Conservation (phyloP, 202 grass and related monocot species). For the Digitaria exilis region DNA sequence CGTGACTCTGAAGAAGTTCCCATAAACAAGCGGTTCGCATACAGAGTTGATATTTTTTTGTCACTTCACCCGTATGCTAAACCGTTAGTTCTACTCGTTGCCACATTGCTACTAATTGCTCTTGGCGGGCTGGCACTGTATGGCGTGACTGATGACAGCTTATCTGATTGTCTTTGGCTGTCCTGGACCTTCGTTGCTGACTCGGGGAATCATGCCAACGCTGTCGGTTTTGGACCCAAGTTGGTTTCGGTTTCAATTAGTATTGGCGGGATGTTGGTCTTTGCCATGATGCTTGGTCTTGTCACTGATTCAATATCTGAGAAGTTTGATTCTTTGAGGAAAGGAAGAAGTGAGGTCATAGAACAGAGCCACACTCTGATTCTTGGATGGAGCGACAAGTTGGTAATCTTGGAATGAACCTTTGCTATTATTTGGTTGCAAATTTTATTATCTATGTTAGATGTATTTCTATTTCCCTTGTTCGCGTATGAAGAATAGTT, state of each 20-base stretch:
- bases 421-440: neutral
- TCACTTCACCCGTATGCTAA: slow-evolving; percentile 74
- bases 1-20: slow-evolving; percentile 58
- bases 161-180: slow-evolving; percentile 69
- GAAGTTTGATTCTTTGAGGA: slow-evolving; percentile 87
- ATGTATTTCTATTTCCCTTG: neutral
- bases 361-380: slow-evolving; percentile 71
- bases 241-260: slow-evolving; percentile 78
- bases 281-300: slow-evolving; percentile 90
- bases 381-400: slow-evolving; percentile 78
- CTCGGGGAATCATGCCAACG: slow-evolving; percentile 71
- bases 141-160: slow-evolving; percentile 66
- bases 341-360: slow-evolving; percentile 77
- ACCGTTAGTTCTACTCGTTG: slow-evolving; percentile 69
- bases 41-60: slow-evolving; percentile 70
- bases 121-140: slow-evolving; percentile 68
- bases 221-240: slow-evolving; percentile 64
- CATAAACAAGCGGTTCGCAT: slow-evolving; percentile 69
- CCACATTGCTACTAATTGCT: slow-evolving; percentile 67
- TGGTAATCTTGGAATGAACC: slow-evolving; percentile 54
- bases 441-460: slow-evolving; percentile 1
- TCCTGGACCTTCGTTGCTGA: slow-evolving; percentile 81
- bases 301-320: slow-evolving; percentile 79
- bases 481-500: neutral
- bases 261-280: slow-evolving; percentile 80